phyloP scores from a whole-genome alignment of 257 asterid genomes.

The Solanum boliviense region DNA sequence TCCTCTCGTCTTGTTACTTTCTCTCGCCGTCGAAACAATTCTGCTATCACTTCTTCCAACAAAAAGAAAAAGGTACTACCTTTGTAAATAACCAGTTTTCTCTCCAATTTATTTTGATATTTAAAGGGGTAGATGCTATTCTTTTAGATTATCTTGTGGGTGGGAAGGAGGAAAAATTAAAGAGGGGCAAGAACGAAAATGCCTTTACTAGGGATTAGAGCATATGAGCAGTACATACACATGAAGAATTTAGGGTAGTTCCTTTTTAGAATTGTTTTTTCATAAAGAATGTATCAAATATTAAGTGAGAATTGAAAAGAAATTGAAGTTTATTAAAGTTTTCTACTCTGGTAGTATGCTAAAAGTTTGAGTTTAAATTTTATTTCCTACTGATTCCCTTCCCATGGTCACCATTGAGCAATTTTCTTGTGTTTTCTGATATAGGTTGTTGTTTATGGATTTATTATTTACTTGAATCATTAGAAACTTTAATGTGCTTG shows the following conservation, averaged over 20 bases:
- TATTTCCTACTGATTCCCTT: not conserved
- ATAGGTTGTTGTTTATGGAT: not conserved
- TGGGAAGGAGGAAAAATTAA: not conserved
- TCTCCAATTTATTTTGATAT: not conserved
- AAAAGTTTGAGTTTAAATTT: not conserved
- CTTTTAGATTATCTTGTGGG: not conserved
- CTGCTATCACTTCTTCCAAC: slow-evolving; percentile 26
- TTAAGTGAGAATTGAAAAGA: not conserved
- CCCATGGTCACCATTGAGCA: not conserved
- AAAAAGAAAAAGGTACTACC: slow-evolving; percentile 29
- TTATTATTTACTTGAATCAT: not conserved
- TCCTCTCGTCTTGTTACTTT: slow-evolving; percentile 19
- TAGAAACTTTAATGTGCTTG: not conserved
- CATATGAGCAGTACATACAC: not conserved
- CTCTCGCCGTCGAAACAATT: slow-evolving; percentile 47
- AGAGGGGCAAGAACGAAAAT: not conserved
- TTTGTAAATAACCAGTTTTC: not conserved
- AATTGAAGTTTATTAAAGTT: not conserved
- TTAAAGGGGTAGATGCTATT: not conserved
- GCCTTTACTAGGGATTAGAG: not conserved
- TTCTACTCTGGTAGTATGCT: not conserved
- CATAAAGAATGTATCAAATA: not conserved
- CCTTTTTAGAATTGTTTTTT: not conserved
- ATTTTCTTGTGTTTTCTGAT: not conserved
- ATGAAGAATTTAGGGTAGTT: not conserved